A percentile compares a stretch with the other conserved stretches of the same genome.
Evolutionary conservation across 2,329 filamentous ascomycete species (phyloP).

Genomic region (Aspergillus thermomutatus): DNA sequence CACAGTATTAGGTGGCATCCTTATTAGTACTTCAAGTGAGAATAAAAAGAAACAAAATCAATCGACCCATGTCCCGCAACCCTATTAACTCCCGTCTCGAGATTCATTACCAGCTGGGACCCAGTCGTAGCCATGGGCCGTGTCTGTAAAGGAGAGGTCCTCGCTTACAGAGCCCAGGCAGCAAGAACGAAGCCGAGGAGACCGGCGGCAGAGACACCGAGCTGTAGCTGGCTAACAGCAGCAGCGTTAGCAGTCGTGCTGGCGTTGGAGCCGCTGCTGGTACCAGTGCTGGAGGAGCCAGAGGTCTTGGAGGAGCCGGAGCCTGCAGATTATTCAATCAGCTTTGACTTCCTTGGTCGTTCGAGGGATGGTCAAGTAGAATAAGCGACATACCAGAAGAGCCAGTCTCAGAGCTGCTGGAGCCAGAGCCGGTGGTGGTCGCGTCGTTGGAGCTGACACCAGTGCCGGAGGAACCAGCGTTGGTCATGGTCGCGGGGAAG

Average conservation of each 20-base stretch:
- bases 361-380: background rate
- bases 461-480: conserved; percentile 17
- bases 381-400: conserved; percentile 11
- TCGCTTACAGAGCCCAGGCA: conserved; percentile 35
- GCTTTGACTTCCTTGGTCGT: background rate
- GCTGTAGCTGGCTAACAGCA: conserved; percentile 21
- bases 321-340: background rate
- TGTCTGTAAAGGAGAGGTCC: background rate
- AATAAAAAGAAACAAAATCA: background rate
- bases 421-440: conserved; percentile 10
- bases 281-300: conserved; percentile 13
- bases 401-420: conserved; percentile 8
- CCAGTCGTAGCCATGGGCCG: background rate
- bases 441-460: conserved; percentile 12
- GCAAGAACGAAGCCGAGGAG: conserved; percentile 34
- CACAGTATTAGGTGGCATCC: background rate
- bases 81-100: background rate
- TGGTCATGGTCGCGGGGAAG: conserved; percentile 34
- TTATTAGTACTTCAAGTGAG: background rate
- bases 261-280: conserved; percentile 15
- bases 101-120: background rate
- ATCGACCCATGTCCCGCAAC: background rate
- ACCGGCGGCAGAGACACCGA: conserved; percentile 33
- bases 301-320: conserved; percentile 8
- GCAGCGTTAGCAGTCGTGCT: conserved; percentile 28